phyloP scores from a whole-genome alignment of 2,329 filamentous ascomycete species.

The Monilinia fructigena region DNA sequence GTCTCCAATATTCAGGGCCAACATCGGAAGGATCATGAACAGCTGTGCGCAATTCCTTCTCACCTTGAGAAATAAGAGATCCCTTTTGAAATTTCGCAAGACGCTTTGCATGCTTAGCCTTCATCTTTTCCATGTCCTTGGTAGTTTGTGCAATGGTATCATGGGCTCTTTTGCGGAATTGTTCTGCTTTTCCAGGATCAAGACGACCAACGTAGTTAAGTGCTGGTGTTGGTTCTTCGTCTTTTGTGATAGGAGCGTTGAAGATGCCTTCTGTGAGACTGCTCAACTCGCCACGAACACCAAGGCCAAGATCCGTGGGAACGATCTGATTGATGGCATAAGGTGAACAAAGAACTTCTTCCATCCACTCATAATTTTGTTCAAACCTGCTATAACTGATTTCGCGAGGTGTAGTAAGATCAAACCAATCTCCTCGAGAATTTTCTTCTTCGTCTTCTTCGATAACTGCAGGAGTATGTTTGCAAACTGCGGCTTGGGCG shows the following conservation, averaged over 20 bases:
- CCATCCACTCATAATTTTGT: slow-evolving; percentile 99
- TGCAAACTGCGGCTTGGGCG: slow-evolving; percentile 25
- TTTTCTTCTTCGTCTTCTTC: slow-evolving; percentile 81
- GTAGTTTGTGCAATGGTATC: slow-evolving; percentile 71
- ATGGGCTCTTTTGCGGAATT: slow-evolving; percentile 77
- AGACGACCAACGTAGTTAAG: slow-evolving; percentile 59
- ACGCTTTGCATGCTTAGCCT: slow-evolving; percentile 71
- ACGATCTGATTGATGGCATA: slow-evolving; percentile 83
- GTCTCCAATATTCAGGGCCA: slow-evolving; percentile 60
- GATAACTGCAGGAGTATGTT: slow-evolving; percentile 26
- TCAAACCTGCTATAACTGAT: slow-evolving; percentile 84
- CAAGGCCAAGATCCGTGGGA: slow-evolving; percentile 82
- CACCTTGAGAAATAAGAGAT: slow-evolving; percentile 68
- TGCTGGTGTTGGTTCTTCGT: slow-evolving; percentile 30
- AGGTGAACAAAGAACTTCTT: slow-evolving; percentile 89
- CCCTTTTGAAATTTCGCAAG: slow-evolving; percentile 73
- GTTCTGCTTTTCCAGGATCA: slow-evolving; percentile 72
- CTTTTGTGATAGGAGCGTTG: slow-evolving; percentile 59
- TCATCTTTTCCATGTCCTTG: slow-evolving; percentile 81
- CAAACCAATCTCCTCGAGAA: slow-evolving; percentile 82
- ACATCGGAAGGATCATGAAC: slow-evolving; percentile 54
- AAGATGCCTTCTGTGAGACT: slow-evolving; percentile 83
- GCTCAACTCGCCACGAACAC: slow-evolving; percentile 78
- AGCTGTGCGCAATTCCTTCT: slow-evolving; percentile 70
- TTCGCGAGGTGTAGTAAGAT: slow-evolving; percentile 84